Conservation (phyloP, 805 yeast genomes). For the Cyberlindnera xishuangbannaensis region DNA sequence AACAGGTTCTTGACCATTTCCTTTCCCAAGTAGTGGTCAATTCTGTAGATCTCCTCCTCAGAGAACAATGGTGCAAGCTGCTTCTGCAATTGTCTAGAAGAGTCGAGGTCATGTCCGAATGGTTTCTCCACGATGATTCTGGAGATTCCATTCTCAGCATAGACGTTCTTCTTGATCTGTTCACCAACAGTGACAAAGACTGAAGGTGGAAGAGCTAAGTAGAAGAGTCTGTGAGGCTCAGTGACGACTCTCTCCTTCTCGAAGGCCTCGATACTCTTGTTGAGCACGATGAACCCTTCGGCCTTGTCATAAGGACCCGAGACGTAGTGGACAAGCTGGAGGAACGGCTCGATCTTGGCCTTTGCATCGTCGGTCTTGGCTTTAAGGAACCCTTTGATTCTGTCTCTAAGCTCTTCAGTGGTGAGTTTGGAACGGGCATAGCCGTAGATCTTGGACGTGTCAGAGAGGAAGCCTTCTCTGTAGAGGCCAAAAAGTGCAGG, state of each 20-base stretch:
- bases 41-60: slow-evolving; percentile 90
- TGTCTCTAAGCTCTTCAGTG: slow-evolving; percentile 57
- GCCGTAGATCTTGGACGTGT: slow-evolving; percentile 71
- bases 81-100: slow-evolving; percentile 71
- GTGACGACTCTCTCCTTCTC: slow-evolving; percentile 44
- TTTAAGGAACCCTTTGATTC: slow-evolving; percentile 61
- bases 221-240: slow-evolving; percentile 75
- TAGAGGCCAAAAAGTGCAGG: slow-evolving; percentile 76
- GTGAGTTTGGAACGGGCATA: slow-evolving; percentile 82
- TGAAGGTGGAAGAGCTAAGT: slow-evolving; percentile 92
- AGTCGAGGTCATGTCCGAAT: slow-evolving; percentile 84
- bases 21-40: slow-evolving; percentile 96
- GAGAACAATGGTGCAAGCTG: slow-evolving; percentile 78
- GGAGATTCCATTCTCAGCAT: slow-evolving; percentile 63
- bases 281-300: slow-evolving; percentile 63
- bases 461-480: slow-evolving; percentile 73
- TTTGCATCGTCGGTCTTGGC: slow-evolving; percentile 38
- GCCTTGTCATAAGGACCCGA: slow-evolving; percentile 76
- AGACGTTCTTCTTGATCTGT: slow-evolving; percentile 62
- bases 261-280: slow-evolving; percentile 47
- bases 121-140: slow-evolving; percentile 95
- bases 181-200: slow-evolving; percentile 77
- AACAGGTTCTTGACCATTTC: slow-evolving; percentile 95
- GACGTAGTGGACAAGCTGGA: slow-evolving; percentile 59
- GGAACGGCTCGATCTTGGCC: slow-evolving; percentile 54